phyloP scores from a whole-genome alignment of 441 rosid genomes.

The Aleurites moluccanus region DNA sequence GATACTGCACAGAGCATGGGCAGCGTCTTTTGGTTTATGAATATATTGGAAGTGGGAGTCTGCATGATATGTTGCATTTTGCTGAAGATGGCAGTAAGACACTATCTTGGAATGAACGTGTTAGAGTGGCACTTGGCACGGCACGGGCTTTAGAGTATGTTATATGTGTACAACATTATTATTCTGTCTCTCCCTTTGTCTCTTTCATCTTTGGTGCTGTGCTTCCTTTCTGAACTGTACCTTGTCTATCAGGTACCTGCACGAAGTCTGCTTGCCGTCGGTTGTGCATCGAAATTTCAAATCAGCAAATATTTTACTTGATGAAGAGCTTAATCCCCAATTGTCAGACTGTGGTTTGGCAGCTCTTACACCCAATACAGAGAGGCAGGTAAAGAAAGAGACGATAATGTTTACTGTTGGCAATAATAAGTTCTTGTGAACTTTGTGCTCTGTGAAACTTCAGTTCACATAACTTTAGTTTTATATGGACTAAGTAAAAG shows the following conservation, averaged over 20 bases:
- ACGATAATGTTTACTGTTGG: not conserved
- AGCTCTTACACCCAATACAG: constrained; percentile 85
- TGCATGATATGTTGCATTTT: constrained; percentile 84
- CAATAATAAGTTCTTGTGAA: constrained; percentile 2
- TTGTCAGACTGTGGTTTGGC: constrained; percentile 95
- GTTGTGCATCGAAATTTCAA: constrained; percentile 95
- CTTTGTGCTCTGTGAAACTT: not conserved
- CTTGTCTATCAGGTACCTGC: constrained; percentile 69
- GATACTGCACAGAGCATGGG: constrained; percentile 93
- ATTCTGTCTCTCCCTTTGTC: constrained; percentile 6
- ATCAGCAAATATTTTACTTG: constrained; percentile 90
- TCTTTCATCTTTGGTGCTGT: not conserved
- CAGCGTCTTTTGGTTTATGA: constrained; percentile 92
- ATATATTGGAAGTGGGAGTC: constrained; percentile 60
- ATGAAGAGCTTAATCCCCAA: constrained; percentile 89
- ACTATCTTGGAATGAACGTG: constrained; percentile 92
- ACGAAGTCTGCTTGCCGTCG: constrained; percentile 94
- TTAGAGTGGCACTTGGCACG: constrained; percentile 91
- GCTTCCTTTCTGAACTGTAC: constrained; percentile 19
- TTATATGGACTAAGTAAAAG: not conserved
- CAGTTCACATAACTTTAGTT: not conserved
- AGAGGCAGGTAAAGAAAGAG: constrained; percentile 66
- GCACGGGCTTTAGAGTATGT: constrained; percentile 97
- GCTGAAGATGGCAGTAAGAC: constrained; percentile 65
- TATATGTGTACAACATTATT: constrained; percentile 20